These are phyloP conservation scores for Nicotiana attenuata DNA, from an alignment of 257 asterid genomes.

Conservation along the genomic window DNA sequence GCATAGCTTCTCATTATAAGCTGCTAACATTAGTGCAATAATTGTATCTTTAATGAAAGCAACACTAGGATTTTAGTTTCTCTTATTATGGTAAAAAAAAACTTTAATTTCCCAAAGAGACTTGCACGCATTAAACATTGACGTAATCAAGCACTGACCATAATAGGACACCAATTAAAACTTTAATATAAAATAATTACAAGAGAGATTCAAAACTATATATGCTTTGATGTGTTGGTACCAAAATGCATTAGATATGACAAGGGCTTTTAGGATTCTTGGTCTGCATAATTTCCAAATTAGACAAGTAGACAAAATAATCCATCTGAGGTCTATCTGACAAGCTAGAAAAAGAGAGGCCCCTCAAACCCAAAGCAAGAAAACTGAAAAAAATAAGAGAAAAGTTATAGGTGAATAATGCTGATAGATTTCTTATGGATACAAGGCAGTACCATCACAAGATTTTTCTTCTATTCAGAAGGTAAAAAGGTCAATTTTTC, in stretches of 20 bases:
- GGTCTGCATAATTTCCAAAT: slow-evolving; percentile 5
- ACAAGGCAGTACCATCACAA: not conserved
- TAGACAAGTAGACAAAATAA: not conserved
- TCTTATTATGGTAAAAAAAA: not conserved
- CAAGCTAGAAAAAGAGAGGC: not conserved
- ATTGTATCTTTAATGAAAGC: not conserved
- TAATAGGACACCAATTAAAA: too few species aligned
- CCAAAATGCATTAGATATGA: not conserved
- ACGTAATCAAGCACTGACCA: not conserved
- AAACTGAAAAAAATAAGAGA: not conserved
- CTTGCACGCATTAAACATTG: not conserved
- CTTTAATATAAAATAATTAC: not conserved
- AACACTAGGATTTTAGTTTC: not conserved
- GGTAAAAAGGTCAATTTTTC: not conserved
- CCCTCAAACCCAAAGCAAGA: not conserved
- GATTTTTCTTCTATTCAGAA: not conserved
- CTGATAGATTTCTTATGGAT: slow-evolving; percentile 4
- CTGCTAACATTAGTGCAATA: not conserved
- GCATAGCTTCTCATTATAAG: not conserved
- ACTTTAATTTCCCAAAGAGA: not conserved
- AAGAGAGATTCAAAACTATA: too few species aligned
- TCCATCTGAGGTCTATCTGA: slow-evolving; percentile 9
- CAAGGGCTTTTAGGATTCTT: not conserved
- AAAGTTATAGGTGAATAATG: not conserved
- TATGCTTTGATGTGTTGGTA: not conserved